phyloP scores from a whole-genome alignment of 2,329 filamentous ascomycete species.

The Colletotrichum camelliae region DNA sequence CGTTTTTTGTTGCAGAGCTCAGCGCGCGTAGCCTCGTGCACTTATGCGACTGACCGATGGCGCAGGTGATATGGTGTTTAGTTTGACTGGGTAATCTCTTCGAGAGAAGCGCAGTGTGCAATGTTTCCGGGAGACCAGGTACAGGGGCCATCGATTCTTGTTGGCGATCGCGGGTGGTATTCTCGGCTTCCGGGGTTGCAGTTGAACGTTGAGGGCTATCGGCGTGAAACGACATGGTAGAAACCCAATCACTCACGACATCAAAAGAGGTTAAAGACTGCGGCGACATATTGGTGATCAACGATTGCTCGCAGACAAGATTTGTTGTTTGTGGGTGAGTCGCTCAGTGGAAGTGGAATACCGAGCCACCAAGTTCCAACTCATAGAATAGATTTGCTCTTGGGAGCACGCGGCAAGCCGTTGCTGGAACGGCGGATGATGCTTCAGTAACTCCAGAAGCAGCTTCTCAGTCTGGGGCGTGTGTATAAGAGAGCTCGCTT shows the following conservation, averaged over 20 bases:
- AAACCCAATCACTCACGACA: neutral
- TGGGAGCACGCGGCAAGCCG: neutral
- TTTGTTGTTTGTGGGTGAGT: neutral
- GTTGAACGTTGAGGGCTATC: neutral
- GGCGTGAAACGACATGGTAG: neutral
- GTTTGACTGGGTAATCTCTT: neutral
- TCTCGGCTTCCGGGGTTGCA: neutral
- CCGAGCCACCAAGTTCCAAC: neutral
- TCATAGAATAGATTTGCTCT: neutral
- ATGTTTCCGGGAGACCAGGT: neutral
- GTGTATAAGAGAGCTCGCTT: neutral
- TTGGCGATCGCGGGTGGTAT: neutral
- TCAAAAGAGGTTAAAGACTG: neutral
- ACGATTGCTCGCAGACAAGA: neutral
- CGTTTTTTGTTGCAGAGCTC: neutral
- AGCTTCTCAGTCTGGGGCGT: neutral
- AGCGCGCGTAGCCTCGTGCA: neutral
- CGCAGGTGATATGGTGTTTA: neutral
- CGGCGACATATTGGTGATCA: neutral
- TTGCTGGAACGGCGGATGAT: neutral
- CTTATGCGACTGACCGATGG: neutral
- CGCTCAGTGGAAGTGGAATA: neutral
- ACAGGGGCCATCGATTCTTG: neutral
- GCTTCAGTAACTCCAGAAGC: neutral
- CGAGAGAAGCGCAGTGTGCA: neutral